These are phyloP conservation scores for Beauveria medogensis DNA, from an alignment of 2,329 filamentous ascomycete genomes.

Conservation along the genomic window DNA sequence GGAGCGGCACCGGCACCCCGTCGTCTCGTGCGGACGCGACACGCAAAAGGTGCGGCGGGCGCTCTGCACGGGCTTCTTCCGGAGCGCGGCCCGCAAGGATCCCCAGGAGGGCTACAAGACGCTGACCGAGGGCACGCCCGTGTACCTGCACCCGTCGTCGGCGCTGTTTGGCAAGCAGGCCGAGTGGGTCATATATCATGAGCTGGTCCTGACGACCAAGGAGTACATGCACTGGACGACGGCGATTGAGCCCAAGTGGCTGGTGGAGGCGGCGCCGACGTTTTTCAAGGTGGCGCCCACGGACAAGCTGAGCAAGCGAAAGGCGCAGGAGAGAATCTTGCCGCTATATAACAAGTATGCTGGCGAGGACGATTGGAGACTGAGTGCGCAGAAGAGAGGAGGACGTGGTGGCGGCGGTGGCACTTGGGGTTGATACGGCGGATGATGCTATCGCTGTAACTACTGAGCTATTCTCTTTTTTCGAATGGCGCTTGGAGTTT, in stretches of 20 bases:
- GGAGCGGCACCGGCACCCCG: slow-evolving; percentile 75
- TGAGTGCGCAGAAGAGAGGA: slow-evolving; percentile 78
- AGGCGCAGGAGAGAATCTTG: slow-evolving; percentile 90
- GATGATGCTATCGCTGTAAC: background rate
- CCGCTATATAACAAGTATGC: slow-evolving; percentile 90
- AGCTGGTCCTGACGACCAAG: slow-evolving; percentile 83
- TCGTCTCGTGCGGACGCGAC: slow-evolving; percentile 79
- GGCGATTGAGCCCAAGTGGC: slow-evolving; percentile 84
- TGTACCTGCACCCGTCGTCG: slow-evolving; percentile 87
- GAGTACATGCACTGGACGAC: slow-evolving; percentile 98
- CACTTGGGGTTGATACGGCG: slow-evolving; percentile 68
- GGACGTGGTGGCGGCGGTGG: slow-evolving; percentile 79
- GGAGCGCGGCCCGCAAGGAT: slow-evolving; percentile 89
- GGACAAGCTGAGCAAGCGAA: slow-evolving; percentile 79
- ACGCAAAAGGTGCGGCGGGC: slow-evolving; percentile 83
- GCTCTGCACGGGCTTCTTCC: slow-evolving; percentile 89
- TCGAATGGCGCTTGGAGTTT: background rate
- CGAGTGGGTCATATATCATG: slow-evolving; percentile 93
- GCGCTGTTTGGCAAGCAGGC: slow-evolving; percentile 92
- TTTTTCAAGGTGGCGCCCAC: slow-evolving; percentile 97
- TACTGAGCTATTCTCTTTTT: background rate
- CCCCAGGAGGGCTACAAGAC: slow-evolving; percentile 97
- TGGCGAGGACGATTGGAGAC: slow-evolving; percentile 88
- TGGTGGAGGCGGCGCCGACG: slow-evolving; percentile 93
- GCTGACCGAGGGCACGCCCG: slow-evolving; percentile 85